Percentiles rank a stretch among this genome's conserved stretches.
phyloP scores from a whole-genome alignment of 2,329 filamentous ascomycete genomes.

The Ambrosiella cleistominuta region DNA sequence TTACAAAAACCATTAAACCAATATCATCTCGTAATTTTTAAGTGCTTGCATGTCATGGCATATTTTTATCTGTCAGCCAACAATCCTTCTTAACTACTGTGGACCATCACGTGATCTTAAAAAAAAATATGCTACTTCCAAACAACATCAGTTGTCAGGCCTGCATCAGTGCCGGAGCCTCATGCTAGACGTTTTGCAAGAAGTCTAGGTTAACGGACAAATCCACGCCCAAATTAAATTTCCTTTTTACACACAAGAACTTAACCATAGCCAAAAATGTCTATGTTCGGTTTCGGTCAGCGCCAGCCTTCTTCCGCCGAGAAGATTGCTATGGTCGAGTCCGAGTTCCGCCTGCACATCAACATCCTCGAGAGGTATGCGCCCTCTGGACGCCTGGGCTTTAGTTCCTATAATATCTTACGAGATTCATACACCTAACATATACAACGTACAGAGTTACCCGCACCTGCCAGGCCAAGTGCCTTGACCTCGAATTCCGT shows the following conservation, averaged over 20 bases:
- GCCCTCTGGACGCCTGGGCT: slow-evolving; percentile 1
- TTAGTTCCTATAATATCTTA: background rate
- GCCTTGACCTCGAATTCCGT: slow-evolving; percentile 79
- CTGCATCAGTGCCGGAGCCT: slow-evolving; percentile 5
- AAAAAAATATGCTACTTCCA: slow-evolving; percentile 10
- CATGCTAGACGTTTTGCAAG: background rate
- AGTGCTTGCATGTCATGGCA: background rate
- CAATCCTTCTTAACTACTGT: background rate
- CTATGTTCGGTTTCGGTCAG: slow-evolving; percentile 32
- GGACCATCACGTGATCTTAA: slow-evolving; percentile 7
- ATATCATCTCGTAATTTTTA: background rate
- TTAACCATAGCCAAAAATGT: slow-evolving; percentile 21
- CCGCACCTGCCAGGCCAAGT: slow-evolving; percentile 83
- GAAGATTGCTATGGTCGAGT: slow-evolving; percentile 92
- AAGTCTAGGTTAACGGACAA: too few species aligned
- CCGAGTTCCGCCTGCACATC: slow-evolving; percentile 91
- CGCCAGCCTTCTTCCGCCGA: slow-evolving; percentile 86
- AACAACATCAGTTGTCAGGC: slow-evolving; percentile 10
- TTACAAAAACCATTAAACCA: background rate
- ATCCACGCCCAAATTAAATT: background rate
- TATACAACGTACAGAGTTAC: slow-evolving; percentile 42
- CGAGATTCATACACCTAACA: background rate
- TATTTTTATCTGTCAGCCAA: background rate
- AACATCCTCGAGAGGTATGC: slow-evolving; percentile 93
- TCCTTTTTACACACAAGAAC: slow-evolving; percentile 2